Evolutionary conservation across 345 rosid species (phyloP).

Genomic region (Sisymbrium irio): DNA sequence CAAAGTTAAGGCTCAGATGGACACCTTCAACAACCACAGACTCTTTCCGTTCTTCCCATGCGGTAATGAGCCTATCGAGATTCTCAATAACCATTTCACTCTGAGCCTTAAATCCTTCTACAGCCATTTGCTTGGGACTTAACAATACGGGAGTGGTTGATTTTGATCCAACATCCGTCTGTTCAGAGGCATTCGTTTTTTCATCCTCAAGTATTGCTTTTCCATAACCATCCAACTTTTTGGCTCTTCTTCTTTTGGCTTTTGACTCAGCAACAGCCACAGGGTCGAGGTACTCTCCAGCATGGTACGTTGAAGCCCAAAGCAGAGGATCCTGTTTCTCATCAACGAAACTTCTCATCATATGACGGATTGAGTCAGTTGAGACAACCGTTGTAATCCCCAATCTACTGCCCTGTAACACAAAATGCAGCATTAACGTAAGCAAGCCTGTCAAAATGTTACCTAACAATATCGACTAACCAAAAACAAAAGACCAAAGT

Average conservation of each 20-base stretch:
- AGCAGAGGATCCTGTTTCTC: conserved; percentile 90
- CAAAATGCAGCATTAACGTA: neutral
- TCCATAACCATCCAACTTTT: conserved; percentile 53
- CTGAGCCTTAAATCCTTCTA: conserved; percentile 96
- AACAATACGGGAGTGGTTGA: conserved; percentile 38
- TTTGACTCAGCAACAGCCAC: conserved; percentile 93
- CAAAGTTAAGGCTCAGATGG: conserved; percentile 97
- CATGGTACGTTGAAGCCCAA: conserved; percentile 99
- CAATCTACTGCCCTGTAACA: conserved; percentile 58
- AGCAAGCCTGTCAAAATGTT: no score
- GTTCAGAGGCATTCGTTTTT: conserved; percentile 34
- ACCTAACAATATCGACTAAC: neutral
- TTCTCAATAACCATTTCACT: conserved; percentile 99
- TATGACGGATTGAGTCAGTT: conserved; percentile 93
- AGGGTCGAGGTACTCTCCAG: conserved; percentile 89
- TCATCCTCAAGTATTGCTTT: conserved; percentile 48
- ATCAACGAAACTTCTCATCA: conserved; percentile 97
- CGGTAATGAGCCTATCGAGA: conserved; percentile 93
- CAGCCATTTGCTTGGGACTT: conserved; percentile 89
- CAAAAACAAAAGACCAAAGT: conserved; percentile 36
- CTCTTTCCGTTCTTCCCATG: conserved; percentile 97
- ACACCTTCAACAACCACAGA: conserved; percentile 99
- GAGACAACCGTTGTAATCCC: conserved; percentile 96
- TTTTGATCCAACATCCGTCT: conserved; percentile 42
- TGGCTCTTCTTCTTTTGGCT: conserved; percentile 67